These are phyloP conservation scores for Arabidopsis thaliana DNA, from an alignment of 345 rosid species.

Conservation along the genomic window TAIR10.1 NC_003071.7:14210501-14211000, in stretches of 20 bases:
- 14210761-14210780: slow-evolving; percentile 48
- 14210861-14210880: neutral
- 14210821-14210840: slow-evolving; percentile 18
- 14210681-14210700: neutral
- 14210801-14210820: slow-evolving; percentile 38
- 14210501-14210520: slow-evolving; percentile 27
- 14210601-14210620: neutral
- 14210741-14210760: neutral
- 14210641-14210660: neutral
- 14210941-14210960: slow-evolving; percentile 71
- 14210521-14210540: neutral
- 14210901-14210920: slow-evolving; percentile 50
- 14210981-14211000: slow-evolving; percentile 52
- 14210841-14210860: neutral
- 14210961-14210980: slow-evolving; percentile 73
- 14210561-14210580: neutral
- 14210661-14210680: neutral
- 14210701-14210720: neutral
- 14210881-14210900: slow-evolving; percentile 39
- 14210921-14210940: slow-evolving; percentile 52
- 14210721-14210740: slow-evolving; percentile 20
- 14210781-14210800: slow-evolving; percentile 55
- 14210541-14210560: neutral
- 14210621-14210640: neutral
- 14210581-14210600: neutral